Evolutionary conservation across 148 eudicot genomes (phyloP), one percentile per base, ranked within the genome.

Genomic region (Vaccinium myrtillus): DNA sequence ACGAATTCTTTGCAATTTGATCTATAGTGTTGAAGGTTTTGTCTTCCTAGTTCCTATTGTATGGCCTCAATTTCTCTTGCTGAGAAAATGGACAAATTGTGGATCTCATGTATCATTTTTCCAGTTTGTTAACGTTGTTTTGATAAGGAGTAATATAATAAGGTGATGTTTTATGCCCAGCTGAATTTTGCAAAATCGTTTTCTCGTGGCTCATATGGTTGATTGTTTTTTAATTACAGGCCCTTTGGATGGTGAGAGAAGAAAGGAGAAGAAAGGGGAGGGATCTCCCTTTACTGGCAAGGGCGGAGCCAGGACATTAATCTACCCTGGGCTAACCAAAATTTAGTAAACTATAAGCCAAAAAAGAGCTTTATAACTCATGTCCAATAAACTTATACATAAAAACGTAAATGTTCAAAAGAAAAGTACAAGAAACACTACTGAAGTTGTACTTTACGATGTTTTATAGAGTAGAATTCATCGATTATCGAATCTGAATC

Each of bases 1-100:
- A 43, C 54, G 1, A 5, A n/a, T 53, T 19, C 51, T 70, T 36
- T 54, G 7, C 65, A 1, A 8, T 83, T 56, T 5, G 50, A 82
- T 71, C 78, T 27, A 65, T 14, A 71, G 76, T 58, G 1, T 9
- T 32, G 36, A 53, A 54, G 77, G 55, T 15, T 21, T 15, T 21
- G 2, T 75, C 27, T 30, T 30, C 32, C 32, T 30, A 30, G 32
- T 58, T n/a, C 58, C 21, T 59, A 61, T 67, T 61, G 25, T n/a
- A n/a, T 53, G 6, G 53, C 71, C 50, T 78, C 58, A 69, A 4
- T 55, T 84, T 79, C 51, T 54, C 23, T 84, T 51, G 36, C 6
- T 23, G 83, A 12, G 56, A 58, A 58, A 78, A 67, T 32, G 46
- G 25, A 5, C 2, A 51, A 48, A 70, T 63, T 69, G 65, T 18